These are phyloP conservation scores for Lentinula aciculospora DNA, from an alignment of 768 basidiomycete species.

Conservation along the genomic window DNA sequence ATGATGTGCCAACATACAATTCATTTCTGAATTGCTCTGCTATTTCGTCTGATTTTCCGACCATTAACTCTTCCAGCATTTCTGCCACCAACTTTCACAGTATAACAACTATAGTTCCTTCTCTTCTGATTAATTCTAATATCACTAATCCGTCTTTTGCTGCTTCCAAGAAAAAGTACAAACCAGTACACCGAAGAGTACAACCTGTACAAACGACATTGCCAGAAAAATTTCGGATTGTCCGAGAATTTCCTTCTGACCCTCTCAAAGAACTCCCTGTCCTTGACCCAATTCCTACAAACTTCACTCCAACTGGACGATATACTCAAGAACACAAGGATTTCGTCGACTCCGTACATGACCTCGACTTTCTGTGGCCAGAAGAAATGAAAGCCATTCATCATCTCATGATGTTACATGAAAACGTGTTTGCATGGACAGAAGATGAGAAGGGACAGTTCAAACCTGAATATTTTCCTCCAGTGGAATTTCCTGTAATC, in stretches of 20 bases:
- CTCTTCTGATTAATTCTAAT: no score
- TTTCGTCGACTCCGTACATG: neutral
- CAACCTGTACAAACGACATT: conserved; percentile 10
- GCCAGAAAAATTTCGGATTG: conserved; percentile 15
- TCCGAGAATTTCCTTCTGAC: conserved; percentile 10
- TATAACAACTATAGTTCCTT: no score
- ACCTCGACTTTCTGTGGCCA: neutral
- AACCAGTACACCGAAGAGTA: conserved; percentile 15
- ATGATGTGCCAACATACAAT: neutral
- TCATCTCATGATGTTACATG: conserved; percentile 2
- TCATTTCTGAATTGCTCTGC: neutral
- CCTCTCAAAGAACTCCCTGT: conserved; percentile 7
- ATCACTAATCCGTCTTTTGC: neutral
- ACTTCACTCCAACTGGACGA: neutral
- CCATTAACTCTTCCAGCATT: neutral
- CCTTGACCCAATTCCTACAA: conserved; percentile 5
- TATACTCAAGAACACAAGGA: neutral
- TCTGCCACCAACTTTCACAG: neutral
- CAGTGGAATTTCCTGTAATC: conserved; percentile 11
- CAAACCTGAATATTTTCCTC: conserved; percentile 13
- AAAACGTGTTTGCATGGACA: conserved; percentile 20
- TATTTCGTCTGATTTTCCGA: neutral
- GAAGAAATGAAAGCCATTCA: neutral
- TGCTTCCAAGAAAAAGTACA: conserved; percentile 15
- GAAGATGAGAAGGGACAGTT: conserved; percentile 19